Conservation (phyloP, 257 asterid genomes). For the Osmanthus fragrans region DNA sequence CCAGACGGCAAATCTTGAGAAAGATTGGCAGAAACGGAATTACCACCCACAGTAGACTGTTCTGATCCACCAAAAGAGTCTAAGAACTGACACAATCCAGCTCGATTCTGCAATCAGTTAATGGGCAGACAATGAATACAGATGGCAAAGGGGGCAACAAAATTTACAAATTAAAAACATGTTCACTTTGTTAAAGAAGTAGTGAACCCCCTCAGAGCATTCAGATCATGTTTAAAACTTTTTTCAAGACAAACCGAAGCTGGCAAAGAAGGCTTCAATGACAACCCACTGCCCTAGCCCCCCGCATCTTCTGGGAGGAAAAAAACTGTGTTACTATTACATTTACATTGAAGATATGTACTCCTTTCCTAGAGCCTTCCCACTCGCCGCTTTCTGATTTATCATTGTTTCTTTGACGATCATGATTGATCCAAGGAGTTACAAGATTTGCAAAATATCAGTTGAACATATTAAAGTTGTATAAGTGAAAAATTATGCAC, state of each 20-base stretch:
- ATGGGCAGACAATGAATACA: constrained; percentile 5
- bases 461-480: not conserved
- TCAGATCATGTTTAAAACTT: not conserved
- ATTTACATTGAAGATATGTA: too few species aligned
- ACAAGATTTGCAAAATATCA: not conserved
- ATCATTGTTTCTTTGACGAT: not conserved
- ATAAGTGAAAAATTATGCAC: not conserved
- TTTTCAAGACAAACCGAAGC: not conserved
- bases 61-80: constrained; percentile 95
- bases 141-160: constrained; percentile 15
- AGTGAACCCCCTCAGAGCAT: not conserved
- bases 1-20: constrained; percentile 63
- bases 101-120: constrained; percentile 65
- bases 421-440: not conserved
- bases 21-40: constrained; percentile 41
- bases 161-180: constrained; percentile 4
- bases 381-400: too few species aligned
- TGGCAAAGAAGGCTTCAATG: not conserved
- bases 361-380: too few species aligned
- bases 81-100: constrained; percentile 91
- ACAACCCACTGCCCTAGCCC: not conserved
- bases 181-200: not conserved
- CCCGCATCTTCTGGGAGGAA: not conserved
- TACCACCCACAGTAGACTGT: constrained; percentile 50
- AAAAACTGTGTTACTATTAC: not conserved